Conservation (phyloP, 2,329 filamentous ascomycete genomes). For the Colletotrichum neosansevieriae region DNA sequence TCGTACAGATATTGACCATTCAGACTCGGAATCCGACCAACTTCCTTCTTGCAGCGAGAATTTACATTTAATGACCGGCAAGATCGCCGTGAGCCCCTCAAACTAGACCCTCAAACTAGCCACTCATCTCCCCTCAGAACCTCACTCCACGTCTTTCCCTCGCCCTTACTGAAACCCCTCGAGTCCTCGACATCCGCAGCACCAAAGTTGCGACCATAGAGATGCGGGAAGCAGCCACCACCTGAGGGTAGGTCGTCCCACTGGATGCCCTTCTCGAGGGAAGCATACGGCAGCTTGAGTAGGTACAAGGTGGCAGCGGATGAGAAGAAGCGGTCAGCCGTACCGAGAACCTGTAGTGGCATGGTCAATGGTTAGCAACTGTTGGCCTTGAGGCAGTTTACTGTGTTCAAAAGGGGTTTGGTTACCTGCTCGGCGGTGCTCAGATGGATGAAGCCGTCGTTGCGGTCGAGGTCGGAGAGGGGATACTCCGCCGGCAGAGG, state of each 20-base stretch:
- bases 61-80: no score
- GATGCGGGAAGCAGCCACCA: slow-evolving; percentile 65
- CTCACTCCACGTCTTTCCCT: slow-evolving; percentile 60
- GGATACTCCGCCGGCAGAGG: slow-evolving; percentile 67
- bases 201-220: slow-evolving; percentile 68
- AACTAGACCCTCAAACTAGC: slow-evolving; percentile 49
- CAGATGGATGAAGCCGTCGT: slow-evolving; percentile 73
- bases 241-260: slow-evolving; percentile 67
- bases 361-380: no score
- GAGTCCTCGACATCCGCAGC: slow-evolving; percentile 61
- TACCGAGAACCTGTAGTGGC: slow-evolving; percentile 55
- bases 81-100: background rate
- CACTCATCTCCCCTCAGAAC: slow-evolving; percentile 55
- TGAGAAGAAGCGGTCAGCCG: slow-evolving; percentile 59
- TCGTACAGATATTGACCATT: no score
- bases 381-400: no score
- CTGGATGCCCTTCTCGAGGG: slow-evolving; percentile 57
- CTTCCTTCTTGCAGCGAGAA: no score
- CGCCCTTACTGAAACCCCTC: slow-evolving; percentile 59
- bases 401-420: background rate
- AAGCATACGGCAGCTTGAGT: slow-evolving; percentile 64
- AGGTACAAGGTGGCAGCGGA: slow-evolving; percentile 58
- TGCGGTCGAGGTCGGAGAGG: slow-evolving; percentile 68
- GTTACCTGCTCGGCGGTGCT: slow-evolving; percentile 67
- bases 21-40: no score